Base-by-base conservation (phyloP, 139 green algal species). In the Chlamydomonas asymmetrica region DNA sequence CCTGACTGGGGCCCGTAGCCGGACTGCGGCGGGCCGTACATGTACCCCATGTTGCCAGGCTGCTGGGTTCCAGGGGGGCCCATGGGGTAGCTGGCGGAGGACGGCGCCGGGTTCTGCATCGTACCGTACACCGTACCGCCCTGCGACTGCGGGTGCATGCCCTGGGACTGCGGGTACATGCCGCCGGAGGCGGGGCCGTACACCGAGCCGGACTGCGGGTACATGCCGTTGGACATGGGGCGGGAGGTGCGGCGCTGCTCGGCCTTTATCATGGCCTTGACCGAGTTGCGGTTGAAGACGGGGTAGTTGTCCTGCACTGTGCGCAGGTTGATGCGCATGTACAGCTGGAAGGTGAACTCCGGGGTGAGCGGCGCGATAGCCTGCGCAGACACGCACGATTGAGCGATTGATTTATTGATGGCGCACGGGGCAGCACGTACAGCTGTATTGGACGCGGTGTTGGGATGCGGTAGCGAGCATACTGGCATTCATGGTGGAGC, bases 211-310 rank as follows among this genome's bases (percentile, higher is more conserved):
- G 45, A 25, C 18, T 52, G 45, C 45, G 45, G 13, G 13, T 52
- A 52, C 45, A 52, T 52, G 45, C 45, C 45, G 45, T 25, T 52
- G 45, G 1, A 52, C 43, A 66, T 66, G 38, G 38, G 39, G 27
- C 68, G 68, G 40, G 54, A 66, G 68, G 65, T 75, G 31, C 68
- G 52, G 16, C 68, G 38, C 18, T 18, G 35, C 52, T 75, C 68
- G 1, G 68, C 68, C 54, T 75, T 75, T 37, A 75, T 52, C 4
- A 75, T 75, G 37, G 68, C 68, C 54, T 75, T 75, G 68, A 75
- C 68, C 9, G 32, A 54, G 54, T 75, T 75, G 68, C 68, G 68
- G 68, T 75, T 75, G 68, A 75, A 75, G 68, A 54, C 43, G 35
- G 68, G 68, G 68, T 75, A 75, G 56, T 75, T 52, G 27, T 75